phyloP scores from a whole-genome alignment of 805 yeast species.

The Lipomyces oligophaga region DNA sequence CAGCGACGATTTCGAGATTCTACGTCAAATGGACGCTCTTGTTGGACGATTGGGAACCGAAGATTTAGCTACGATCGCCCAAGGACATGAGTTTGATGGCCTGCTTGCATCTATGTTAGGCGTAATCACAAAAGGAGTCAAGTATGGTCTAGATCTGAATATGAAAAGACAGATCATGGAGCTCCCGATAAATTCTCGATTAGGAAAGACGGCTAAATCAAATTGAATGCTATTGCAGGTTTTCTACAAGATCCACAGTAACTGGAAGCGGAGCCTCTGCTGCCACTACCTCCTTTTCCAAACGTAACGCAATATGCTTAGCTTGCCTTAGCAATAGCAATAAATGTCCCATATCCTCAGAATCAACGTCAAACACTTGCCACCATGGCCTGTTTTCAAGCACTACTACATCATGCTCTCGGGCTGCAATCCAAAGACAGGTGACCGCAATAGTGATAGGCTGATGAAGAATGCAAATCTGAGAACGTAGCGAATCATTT shows the following conservation, averaged over 20 bases:
- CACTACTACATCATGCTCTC: slow-evolving; percentile 22
- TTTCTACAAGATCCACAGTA: too few species aligned
- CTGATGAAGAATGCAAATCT: slow-evolving; percentile 23
- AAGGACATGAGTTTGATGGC: slow-evolving; percentile 30
- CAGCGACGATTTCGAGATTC: slow-evolving; percentile 23
- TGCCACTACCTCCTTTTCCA: too few species aligned
- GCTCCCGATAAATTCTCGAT: too few species aligned
- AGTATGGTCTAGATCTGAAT: slow-evolving; percentile 25
- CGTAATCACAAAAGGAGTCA: slow-evolving; percentile 31
- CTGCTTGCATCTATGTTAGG: slow-evolving; percentile 32
- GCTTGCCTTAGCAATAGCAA: slow-evolving; percentile 29
- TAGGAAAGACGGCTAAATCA: too few species aligned
- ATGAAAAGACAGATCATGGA: slow-evolving; percentile 25
- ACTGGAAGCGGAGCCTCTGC: too few species aligned
- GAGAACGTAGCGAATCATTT: slow-evolving; percentile 20
- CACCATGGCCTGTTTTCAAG: slow-evolving; percentile 30
- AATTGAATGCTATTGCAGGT: too few species aligned
- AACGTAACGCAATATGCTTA: slow-evolving; percentile 31
- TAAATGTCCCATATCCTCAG: slow-evolving; percentile 31
- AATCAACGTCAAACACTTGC: slow-evolving; percentile 27
- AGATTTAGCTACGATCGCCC: slow-evolving; percentile 11
- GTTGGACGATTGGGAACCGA: slow-evolving; percentile 24
- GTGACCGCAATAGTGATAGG: slow-evolving; percentile 27
- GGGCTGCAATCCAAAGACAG: slow-evolving; percentile 26
- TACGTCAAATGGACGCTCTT: slow-evolving; percentile 29